phyloP scores from a whole-genome alignment of 2,329 filamentous ascomycete species.

The Sporothrix sp. region DNA sequence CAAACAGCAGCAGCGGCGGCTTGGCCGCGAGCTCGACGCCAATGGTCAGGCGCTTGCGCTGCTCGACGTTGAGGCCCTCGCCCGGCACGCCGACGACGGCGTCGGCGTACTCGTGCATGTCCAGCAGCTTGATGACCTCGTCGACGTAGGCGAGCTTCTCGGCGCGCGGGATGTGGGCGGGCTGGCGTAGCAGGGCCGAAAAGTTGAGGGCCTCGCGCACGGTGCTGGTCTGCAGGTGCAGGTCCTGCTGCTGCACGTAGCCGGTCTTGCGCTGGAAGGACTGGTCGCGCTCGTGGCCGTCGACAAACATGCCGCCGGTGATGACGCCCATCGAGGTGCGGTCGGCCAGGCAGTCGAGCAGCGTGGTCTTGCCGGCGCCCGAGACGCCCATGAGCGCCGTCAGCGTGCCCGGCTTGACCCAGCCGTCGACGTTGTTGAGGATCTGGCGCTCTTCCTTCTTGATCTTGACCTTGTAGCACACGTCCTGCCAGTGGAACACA shows the following conservation, averaged over 20 bases:
- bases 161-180: constrained; percentile 55
- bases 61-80: constrained; percentile 67
- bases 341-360: constrained; percentile 76
- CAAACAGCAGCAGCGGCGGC: constrained; percentile 78
- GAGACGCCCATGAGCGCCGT: constrained; percentile 88
- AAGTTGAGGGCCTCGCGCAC: constrained; percentile 84
- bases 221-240: constrained; percentile 77
- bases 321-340: constrained; percentile 85
- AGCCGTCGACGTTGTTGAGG: constrained; percentile 81
- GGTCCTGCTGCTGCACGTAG: constrained; percentile 87
- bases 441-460: constrained; percentile 67
- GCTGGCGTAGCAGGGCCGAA: constrained; percentile 76
- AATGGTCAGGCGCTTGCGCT: constrained; percentile 67
- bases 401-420: constrained; percentile 85
- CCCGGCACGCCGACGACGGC: constrained; percentile 85
- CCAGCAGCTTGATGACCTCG: constrained; percentile 81
- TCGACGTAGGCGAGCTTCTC: constrained; percentile 87
- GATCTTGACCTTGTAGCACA: constrained; percentile 70
- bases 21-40: constrained; percentile 79
- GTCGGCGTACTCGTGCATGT: constrained; percentile 85
- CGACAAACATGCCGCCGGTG: constrained; percentile 67
- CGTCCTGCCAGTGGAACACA: constrained; percentile 80
- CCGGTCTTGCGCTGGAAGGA: constrained; percentile 89
- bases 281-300: constrained; percentile 57
- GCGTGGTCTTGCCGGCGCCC: constrained; percentile 84